Conservation (phyloP, 2,329 filamentous ascomycete species). For the Endocalyx cinctus region DNA sequence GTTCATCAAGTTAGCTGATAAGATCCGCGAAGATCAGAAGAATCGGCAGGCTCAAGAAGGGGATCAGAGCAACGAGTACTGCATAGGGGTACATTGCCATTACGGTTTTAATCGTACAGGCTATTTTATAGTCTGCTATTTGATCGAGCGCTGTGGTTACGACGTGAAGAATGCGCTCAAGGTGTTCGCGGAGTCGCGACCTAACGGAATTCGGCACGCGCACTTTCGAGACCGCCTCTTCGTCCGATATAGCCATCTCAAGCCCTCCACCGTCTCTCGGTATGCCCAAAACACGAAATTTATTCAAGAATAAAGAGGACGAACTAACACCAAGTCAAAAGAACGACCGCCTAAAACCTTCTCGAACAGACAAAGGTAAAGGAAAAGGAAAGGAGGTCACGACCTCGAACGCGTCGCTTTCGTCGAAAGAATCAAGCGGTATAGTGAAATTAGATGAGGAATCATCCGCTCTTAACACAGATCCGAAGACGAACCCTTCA, state of each 20-base stretch:
- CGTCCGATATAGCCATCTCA: slow-evolving; percentile 78
- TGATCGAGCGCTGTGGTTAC: slow-evolving; percentile 76
- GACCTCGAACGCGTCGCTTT: no score
- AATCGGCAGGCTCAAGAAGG: slow-evolving; percentile 35
- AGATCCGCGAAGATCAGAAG: slow-evolving; percentile 52
- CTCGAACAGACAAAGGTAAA: no score
- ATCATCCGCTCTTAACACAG: no score
- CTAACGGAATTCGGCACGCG: slow-evolving; percentile 81
- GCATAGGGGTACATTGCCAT: slow-evolving; percentile 87
- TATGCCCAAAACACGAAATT: no score
- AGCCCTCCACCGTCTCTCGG: no score
- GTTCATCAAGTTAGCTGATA: slow-evolving; percentile 55
- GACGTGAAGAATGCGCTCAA: slow-evolving; percentile 72
- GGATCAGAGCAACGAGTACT: slow-evolving; percentile 36
- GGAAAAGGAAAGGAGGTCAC: no score
- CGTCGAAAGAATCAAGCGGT: no score
- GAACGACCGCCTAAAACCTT: no score
- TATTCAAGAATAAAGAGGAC: no score
- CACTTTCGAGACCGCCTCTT: slow-evolving; percentile 84
- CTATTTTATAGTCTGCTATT: slow-evolving; percentile 83
- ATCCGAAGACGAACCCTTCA: no score
- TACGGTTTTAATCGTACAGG: slow-evolving; percentile 95
- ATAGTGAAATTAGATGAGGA: no score
- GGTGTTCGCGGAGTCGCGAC: slow-evolving; percentile 65
- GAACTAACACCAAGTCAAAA: no score